A percentile compares a stretch with the other conserved stretches of the same genome.
These are phyloP conservation scores for Scleroderma bovista DNA, from an alignment of 768 basidiomycete species.

Conservation along the genomic window DNA sequence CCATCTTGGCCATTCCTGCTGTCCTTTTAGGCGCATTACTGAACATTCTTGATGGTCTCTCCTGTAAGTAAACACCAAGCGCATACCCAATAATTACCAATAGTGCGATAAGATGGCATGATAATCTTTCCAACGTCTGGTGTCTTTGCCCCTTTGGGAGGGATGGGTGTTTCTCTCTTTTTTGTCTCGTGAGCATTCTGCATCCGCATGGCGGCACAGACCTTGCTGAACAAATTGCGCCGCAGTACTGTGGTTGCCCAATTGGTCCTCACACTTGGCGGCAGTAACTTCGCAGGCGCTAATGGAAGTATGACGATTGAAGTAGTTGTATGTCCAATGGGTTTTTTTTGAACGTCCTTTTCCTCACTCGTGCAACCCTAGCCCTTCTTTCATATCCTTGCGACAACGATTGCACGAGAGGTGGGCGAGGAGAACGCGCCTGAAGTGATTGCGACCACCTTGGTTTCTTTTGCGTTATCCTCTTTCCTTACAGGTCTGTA, in stretches of 20 bases:
- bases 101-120: constrained; percentile 68
- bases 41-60: constrained; percentile 91
- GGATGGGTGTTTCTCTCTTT: constrained; percentile 93
- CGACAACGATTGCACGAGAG: constrained; percentile 63
- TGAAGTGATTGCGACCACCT: constrained; percentile 85
- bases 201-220: neutral
- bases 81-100: neutral
- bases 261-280: constrained; percentile 79
- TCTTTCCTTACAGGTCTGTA: constrained; percentile 76
- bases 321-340: constrained; percentile 64
- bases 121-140: constrained; percentile 87
- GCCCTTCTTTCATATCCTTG: constrained; percentile 96
- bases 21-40: constrained; percentile 79
- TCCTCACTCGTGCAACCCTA: constrained; percentile 22
- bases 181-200: constrained; percentile 62
- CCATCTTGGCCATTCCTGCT: constrained; percentile 59
- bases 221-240: neutral
- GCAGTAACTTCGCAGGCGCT: constrained; percentile 83
- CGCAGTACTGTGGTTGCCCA: constrained; percentile 71
- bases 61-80: constrained; percentile 48
- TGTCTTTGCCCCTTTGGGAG: constrained; percentile 74
- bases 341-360: neutral
- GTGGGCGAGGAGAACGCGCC: constrained; percentile 65
- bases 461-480: constrained; percentile 83
- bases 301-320: constrained; percentile 99